Conservation (phyloP, 805 yeast species). For the Dipodascopsis tothii region DNA sequence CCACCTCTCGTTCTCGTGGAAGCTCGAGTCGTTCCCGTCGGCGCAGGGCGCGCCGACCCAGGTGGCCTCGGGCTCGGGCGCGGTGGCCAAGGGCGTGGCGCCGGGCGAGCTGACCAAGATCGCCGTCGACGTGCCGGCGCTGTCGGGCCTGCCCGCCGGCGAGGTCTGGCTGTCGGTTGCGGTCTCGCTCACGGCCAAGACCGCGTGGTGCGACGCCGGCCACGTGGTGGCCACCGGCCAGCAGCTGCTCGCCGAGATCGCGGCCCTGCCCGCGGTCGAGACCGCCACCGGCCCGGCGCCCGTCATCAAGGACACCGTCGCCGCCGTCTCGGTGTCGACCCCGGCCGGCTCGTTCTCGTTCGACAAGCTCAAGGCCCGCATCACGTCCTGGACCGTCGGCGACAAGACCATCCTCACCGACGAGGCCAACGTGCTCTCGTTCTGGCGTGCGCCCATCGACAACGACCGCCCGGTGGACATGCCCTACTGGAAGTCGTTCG, state of each 20-base stretch:
- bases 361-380: conserved; percentile 3
- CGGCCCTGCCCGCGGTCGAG: not conserved
- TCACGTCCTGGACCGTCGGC: conserved; percentile 9
- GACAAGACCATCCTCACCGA: conserved; percentile 6
- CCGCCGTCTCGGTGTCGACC: not conserved
- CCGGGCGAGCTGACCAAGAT: no score
- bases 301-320: not conserved
- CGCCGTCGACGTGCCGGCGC: no score
- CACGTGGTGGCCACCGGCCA: no score
- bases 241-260: no score
- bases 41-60: conserved; percentile 13
- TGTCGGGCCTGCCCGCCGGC: no score
- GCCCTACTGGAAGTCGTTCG: conserved; percentile 29
- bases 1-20: conserved; percentile 7
- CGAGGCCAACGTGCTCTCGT: conserved; percentile 14
- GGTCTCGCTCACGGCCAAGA: conserved; percentile 10
- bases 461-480: conserved; percentile 29
- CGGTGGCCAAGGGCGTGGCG: conserved; percentile 18
- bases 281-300: not conserved
- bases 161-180: conserved; percentile 15
- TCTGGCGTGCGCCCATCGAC: conserved; percentile 32
- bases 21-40: conserved; percentile 1
- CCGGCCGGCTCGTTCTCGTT: conserved; percentile 3
- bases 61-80: conserved; percentile 10
- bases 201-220: conserved; percentile 24